A percentile compares a stretch with the other conserved stretches of the same genome.
These are phyloP conservation scores for Cladosporium sp. DNA, from an alignment of 2,329 filamentous ascomycete genomes.

Conservation along the genomic window DNA sequence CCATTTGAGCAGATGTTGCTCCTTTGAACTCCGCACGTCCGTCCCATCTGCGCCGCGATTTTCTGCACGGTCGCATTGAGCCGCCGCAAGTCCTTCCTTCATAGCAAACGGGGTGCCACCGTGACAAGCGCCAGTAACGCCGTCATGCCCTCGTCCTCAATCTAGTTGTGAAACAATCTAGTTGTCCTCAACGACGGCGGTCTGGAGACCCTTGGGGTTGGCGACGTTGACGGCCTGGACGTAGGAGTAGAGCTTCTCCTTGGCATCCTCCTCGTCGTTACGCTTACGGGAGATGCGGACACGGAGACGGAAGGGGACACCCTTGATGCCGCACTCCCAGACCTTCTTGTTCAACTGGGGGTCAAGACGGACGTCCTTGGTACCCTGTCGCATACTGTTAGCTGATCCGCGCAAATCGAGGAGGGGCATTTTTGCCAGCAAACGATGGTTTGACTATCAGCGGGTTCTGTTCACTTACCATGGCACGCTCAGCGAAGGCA, in stretches of 20 bases:
- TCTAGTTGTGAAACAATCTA: slow-evolving; percentile 50
- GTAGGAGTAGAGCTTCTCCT: slow-evolving; percentile 99
- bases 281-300: slow-evolving; percentile 98
- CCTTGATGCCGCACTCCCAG: slow-evolving; percentile 99
- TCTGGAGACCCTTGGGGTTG: slow-evolving; percentile 96
- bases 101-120: slow-evolving; percentile 12
- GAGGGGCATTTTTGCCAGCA: background rate
- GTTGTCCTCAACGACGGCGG: slow-evolving; percentile 72
- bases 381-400: slow-evolving; percentile 60
- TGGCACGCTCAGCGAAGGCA: slow-evolving; percentile 84
- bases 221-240: slow-evolving; percentile 99
- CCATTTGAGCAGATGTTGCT: slow-evolving; percentile 11
- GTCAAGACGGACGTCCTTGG: slow-evolving; percentile 94
- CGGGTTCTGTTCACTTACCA: slow-evolving; percentile 65
- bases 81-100: slow-evolving; percentile 10
- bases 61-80: slow-evolving; percentile 8
- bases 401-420: background rate
- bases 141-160: slow-evolving; percentile 10
- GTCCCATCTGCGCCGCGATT: slow-evolving; percentile 9
- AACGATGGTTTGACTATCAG: background rate
- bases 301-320: slow-evolving; percentile 93
- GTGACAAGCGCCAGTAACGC: slow-evolving; percentile 11
- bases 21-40: slow-evolving; percentile 10
- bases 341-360: slow-evolving; percentile 99
- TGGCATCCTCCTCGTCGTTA: slow-evolving; percentile 99